These are phyloP conservation scores for Oryza coarctata DNA, from an alignment of 176 grass and related monocot genomes.

Conservation along the genomic window DNA sequence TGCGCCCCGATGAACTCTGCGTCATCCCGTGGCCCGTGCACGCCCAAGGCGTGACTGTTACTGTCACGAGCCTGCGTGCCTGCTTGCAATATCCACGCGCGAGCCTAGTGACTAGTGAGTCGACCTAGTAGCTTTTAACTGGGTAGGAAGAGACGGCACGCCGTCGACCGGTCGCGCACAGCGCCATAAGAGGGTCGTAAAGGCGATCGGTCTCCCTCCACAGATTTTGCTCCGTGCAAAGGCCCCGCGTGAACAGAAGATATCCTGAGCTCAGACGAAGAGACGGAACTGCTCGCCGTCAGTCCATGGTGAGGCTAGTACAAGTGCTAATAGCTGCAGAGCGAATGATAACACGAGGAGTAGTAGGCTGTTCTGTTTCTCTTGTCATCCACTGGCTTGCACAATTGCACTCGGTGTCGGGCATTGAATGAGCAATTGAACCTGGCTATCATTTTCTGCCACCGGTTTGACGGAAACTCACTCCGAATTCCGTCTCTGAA, in stretches of 20 bases:
- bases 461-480: too few relatives aligned
- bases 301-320: neutral
- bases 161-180: neutral
- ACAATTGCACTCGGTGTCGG: neutral
- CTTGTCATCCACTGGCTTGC: neutral
- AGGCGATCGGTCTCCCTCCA: neutral
- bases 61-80: neutral
- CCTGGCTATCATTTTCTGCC: too few relatives aligned
- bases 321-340: neutral
- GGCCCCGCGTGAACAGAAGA: neutral
- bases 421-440: neutral
- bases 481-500: neutral
- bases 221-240: constrained; percentile 18
- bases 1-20: neutral
- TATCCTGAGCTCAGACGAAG: too few relatives aligned
- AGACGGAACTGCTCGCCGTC: too few relatives aligned
- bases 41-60: neutral
- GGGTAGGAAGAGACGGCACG: neutral
- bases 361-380: neutral
- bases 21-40: neutral
- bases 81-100: neutral
- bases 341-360: neutral
- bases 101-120: neutral
- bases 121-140: neutral
- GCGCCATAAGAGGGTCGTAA: too few relatives aligned